Percentiles rank a stretch among this genome's conserved stretches.
These are phyloP conservation scores for Globisporangium apiculatum DNA, from an alignment of 352 stramenopile species.

Conservation along the genomic window DNA sequence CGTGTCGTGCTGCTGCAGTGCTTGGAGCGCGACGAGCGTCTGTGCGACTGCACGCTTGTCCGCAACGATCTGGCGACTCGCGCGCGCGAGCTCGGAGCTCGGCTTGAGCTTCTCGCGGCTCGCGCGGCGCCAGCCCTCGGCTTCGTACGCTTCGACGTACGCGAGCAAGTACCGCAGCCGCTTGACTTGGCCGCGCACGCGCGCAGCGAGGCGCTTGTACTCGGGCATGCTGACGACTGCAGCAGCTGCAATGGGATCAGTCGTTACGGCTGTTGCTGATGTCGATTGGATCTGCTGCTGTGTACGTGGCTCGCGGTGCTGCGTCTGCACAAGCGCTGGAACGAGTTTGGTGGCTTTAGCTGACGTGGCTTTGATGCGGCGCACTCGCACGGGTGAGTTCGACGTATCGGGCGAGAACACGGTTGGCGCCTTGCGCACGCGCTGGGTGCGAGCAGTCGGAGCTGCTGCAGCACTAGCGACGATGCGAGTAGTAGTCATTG, in stretches of 20 bases:
- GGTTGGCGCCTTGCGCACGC: slow-evolving; percentile 11
- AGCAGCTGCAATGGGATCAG: not conserved
- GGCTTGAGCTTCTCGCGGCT: slow-evolving; percentile 80
- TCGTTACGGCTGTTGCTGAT: not conserved
- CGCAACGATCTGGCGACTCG: slow-evolving; percentile 43
- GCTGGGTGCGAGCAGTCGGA: not conserved
- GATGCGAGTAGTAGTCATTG: no score
- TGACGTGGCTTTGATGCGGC: not conserved
- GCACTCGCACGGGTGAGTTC: not conserved
- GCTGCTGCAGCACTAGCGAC: not conserved
- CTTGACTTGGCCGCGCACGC: slow-evolving; percentile 17
- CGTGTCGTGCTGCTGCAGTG: slow-evolving; percentile 31
- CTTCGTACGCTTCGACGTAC: slow-evolving; percentile 84
- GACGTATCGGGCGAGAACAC: slow-evolving; percentile 17
- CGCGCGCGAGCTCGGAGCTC: slow-evolving; percentile 51
- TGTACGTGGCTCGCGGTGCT: not conserved
- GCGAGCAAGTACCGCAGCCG: slow-evolving; percentile 52
- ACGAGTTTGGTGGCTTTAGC: no score
- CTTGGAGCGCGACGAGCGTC: slow-evolving; percentile 34
- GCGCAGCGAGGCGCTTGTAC: slow-evolving; percentile 13
- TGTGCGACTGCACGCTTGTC: slow-evolving; percentile 48
- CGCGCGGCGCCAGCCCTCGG: slow-evolving; percentile 68
- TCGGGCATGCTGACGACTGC: not conserved
- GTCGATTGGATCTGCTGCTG: not conserved
- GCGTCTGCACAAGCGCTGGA: no score